Conservation (phyloP, 129 eudicot species). For the Lactuca saligna region DNA sequence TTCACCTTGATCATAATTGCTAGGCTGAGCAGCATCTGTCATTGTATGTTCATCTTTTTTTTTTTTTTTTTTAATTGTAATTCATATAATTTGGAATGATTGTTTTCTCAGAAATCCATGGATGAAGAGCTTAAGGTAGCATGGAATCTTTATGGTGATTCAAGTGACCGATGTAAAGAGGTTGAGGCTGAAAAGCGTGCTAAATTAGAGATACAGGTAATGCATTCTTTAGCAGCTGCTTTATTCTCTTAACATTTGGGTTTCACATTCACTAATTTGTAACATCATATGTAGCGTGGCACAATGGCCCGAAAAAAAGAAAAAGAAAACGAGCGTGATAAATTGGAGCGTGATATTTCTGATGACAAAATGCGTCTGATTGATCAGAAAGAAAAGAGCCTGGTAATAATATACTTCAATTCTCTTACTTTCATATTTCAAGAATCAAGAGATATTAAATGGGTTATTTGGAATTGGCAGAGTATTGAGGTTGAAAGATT, state of each 20-base stretch:
- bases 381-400: slow-evolving; percentile 69
- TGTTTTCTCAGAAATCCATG: slow-evolving; percentile 46
- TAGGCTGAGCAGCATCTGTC: too few relatives aligned
- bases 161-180: slow-evolving; percentile 47
- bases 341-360: slow-evolving; percentile 47
- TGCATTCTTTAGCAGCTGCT: slow-evolving; percentile 7
- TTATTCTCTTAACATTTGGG: slow-evolving; percentile 5
- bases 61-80: too few relatives aligned
- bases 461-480: slow-evolving; percentile 38
- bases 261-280: slow-evolving; percentile 1
- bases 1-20: too few relatives aligned
- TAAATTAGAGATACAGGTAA: slow-evolving; percentile 60
- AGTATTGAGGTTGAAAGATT: slow-evolving; percentile 57
- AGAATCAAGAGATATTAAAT: too few relatives aligned
- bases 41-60: too few relatives aligned
- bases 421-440: too few relatives aligned
- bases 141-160: slow-evolving; percentile 45
- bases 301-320: slow-evolving; percentile 44
- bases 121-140: slow-evolving; percentile 48
- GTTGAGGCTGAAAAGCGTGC: slow-evolving; percentile 52
- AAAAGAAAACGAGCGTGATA: slow-evolving; percentile 56
- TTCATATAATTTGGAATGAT: slow-evolving; percentile 8
- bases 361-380: slow-evolving; percentile 36
- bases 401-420: slow-evolving; percentile 39
- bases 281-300: slow-evolving; percentile 40